Base-by-base conservation (phyloP, 2,329 filamentous ascomycete species). In the Pseudovirgaria hyperparasitica region DNA sequence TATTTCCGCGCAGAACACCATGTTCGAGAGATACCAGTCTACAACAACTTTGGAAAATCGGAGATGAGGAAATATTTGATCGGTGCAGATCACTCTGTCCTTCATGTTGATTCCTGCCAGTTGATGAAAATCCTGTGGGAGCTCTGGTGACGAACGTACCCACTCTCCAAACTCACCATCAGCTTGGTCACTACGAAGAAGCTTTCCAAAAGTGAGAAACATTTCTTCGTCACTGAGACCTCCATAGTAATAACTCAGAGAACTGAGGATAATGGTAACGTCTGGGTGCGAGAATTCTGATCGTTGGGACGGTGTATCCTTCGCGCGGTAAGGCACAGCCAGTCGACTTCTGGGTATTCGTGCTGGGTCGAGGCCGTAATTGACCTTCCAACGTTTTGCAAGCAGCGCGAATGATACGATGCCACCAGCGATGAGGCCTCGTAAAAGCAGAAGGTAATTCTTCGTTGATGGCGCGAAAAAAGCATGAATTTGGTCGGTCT, bases 201-300 rank as follows among this genome's bases (percentile, higher is more conserved):
- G 51, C 9, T 63, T 50, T 0, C 44, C 29, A 4, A 81, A 63
- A 0, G 54, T 48, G 1, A 48, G 33, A 6, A 60, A 58, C 0
- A 81, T 40, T 1, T 76, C 58, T 0, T 63, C 41, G 9, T 73
- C 44, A 0, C 30, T 33, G 0, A 81, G 55, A 0, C 76, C 74
- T 0, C 53, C 52, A 26, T 81, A 76, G 38, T 84, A 84, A 38
- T 77, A 81, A 0, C 67, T 62, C 0, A 85, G 50, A 9, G 68
- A 73, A 0, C 76, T 82, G 2, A 84, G 55, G 0, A 72, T 18
- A 2, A 82, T 74, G 0, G 69, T 62, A 0, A 78, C 72, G 37
- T 84, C 68, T 0, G 76, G 73, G 35, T 84, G 76, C 0, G 72
- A 70, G 41, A 67, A 82, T 37, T 82, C 76, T 0, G 74, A 68